Base-by-base conservation (phyloP, 257 asterid genomes). In the Nicotiana tabacum region DNA sequence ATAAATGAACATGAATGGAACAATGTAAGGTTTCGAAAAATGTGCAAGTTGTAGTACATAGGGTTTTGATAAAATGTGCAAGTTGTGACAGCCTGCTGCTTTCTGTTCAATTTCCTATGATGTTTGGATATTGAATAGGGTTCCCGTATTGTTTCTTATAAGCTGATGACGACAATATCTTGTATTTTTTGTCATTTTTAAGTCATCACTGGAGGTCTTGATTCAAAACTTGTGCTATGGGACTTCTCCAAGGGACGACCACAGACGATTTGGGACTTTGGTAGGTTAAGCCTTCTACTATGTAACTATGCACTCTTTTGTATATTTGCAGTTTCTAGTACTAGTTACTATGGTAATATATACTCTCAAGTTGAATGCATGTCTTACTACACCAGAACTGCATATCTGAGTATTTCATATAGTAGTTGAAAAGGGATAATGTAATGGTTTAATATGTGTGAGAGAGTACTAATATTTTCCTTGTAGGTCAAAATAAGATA, bases 181-280 rank as follows among this genome's bases (percentile, higher is more conserved):
- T 62, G 61, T 84, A 46, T 70, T 24, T 60, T 76, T 82, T 24
- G 64, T 51, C 43, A 61, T 82, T 56, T 78, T 89, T 87, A 89
- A 94, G 99, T 90, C 70, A 90, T 96, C 83, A 92, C 98, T 56
- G 98, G 99, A 16, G 98, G 99, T 86, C 93, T 96, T 85, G 99
- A 96, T 88, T 91, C 98, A 82, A 91, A 92, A 81, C 96, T 96
- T 85, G 91, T 92, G 55, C 77, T 92, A 86, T 96, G 98, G 99
- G 98, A 94, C 89, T 96, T 94, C 89, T 94, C 98, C 83, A 96
- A 83, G 84, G 99, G 98, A 78, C 91, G 94, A n/a, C 89, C 95
- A 7, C 89, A 69, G 87, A 90, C 88, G 87, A 88, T 90, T 72
- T 84, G 92, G 89, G 96, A 94, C 91, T 93, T 96, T 62, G 98